phyloP scores from a whole-genome alignment of 495 filamentous ascomycete genomes.

The Penicillium malachiteum region DNA sequence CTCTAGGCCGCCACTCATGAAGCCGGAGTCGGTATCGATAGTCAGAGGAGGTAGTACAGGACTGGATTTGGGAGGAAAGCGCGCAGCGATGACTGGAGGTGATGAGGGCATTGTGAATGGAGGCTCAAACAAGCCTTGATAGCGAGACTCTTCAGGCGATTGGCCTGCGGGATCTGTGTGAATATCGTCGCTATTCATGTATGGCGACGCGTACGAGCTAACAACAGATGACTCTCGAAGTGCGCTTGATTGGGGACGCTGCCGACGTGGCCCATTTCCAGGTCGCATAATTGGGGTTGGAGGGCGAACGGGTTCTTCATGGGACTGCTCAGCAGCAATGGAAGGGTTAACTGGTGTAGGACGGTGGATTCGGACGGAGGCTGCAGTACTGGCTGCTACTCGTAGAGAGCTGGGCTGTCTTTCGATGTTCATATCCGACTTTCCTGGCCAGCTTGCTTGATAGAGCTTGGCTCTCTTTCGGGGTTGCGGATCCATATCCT shows the following conservation, averaged over 20 bases:
- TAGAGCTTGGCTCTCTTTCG: conserved; percentile 72
- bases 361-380: conserved; percentile 81
- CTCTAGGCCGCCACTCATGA: conserved; percentile 73
- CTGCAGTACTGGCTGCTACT: conserved; percentile 82
- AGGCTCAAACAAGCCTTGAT: conserved; percentile 49
- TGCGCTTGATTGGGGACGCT: conserved; percentile 34
- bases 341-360: conserved; percentile 64
- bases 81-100: conserved; percentile 65
- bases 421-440: conserved; percentile 63
- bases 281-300: conserved; percentile 73
- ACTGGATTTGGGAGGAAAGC: conserved; percentile 63
- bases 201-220: conserved; percentile 48
- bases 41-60: conserved; percentile 67
- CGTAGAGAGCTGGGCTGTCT: conserved; percentile 75
- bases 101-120: conserved; percentile 71
- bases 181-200: conserved; percentile 42
- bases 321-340: conserved; percentile 46
- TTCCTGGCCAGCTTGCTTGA: conserved; percentile 65
- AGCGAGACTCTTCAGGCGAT: conserved; percentile 48
- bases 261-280: conserved; percentile 33
- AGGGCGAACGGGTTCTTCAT: conserved; percentile 76
- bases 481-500: conserved; percentile 62
- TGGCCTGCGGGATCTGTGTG: conserved; percentile 32
- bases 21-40: conserved; percentile 67
- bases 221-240: conserved; percentile 45